Evolutionary conservation across 1,139 yeast genomes (phyloP).

Genomic region (Candida sp.): DNA sequence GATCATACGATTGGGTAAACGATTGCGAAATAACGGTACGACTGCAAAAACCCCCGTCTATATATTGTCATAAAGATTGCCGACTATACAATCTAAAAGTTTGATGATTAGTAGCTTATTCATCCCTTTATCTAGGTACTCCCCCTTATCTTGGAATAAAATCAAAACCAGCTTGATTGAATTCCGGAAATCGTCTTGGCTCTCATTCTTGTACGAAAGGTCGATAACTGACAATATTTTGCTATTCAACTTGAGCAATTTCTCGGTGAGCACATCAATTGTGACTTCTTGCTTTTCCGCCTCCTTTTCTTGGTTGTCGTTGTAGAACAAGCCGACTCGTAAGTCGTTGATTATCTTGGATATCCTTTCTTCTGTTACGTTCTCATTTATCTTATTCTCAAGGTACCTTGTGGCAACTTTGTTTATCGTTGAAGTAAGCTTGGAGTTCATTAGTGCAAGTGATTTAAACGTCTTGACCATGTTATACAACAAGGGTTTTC

Average conservation of each 20-base stretch:
- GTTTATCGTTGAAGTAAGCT: constrained; percentile 22
- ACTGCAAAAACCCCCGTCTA: constrained; percentile 1
- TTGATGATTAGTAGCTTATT: constrained; percentile 35
- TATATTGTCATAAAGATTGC: constrained; percentile 31
- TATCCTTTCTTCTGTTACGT: constrained; percentile 22
- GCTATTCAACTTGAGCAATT: constrained; percentile 2
- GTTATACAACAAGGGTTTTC: constrained; percentile 33
- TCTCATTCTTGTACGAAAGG: constrained; percentile 5
- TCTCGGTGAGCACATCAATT: constrained; percentile 10
- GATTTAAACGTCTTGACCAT: constrained; percentile 16
- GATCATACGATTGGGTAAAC: background rate
- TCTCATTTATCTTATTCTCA: constrained; percentile 17
- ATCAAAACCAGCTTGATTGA: constrained; percentile 7
- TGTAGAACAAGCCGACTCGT: constrained; percentile 23
- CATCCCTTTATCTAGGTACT: constrained; percentile 13
- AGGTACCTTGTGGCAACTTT: constrained; percentile 18
- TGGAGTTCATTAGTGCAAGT: constrained; percentile 15
- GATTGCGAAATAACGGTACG: background rate
- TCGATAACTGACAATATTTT: background rate
- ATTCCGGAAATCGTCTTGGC: background rate
- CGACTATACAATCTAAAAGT: constrained; percentile 32
- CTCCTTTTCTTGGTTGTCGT: constrained; percentile 1
- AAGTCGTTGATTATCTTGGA: constrained; percentile 22
- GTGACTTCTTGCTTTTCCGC: background rate
- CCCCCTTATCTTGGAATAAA: constrained; percentile 6